Base-by-base conservation (phyloP, 1,284 basidiomycete genomes). In the Porogramme epimiltina region DNA sequence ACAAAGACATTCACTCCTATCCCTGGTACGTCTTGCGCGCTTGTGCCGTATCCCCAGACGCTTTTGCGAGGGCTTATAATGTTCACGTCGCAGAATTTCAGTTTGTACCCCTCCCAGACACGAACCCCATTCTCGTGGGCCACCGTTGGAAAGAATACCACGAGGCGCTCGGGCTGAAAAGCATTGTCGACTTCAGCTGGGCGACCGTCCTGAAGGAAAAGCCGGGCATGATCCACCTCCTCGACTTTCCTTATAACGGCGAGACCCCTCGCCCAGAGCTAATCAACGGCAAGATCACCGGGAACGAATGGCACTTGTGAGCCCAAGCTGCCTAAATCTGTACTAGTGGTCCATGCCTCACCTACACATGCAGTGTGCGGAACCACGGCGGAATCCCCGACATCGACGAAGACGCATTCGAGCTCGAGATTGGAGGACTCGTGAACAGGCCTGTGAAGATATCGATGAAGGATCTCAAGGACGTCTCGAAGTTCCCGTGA, bases 71-170 rank as follows among this genome's bases (percentile, higher is more conserved):
- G 34, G 33, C 5, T 36, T 39, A 53, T 41, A 34, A n/a, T n/a
- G n/a, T n/a, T n/a, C n/a, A n/a, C n/a, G n/a, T n/a, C n/a, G n/a
- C 19, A 76, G 77, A 81, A 53, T 81, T 81, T 55, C 79, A 81
- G 59, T 70, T 76, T 25, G 73, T 69, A 6, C 78, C 78, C 2
- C 69, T 81, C 6, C 79, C 78, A 1, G 67, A 73, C 25, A 79
- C 76, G n/a, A 82, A 81, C 52, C 79, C 79, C 0, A 67, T 81
- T 42, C 67, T 82, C 15, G 69, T 77, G 43, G 79, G 79, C 8
- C 63, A 76, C 55, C 75, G 80, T 20, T 82, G 79, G 78, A 81
- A 80, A 56, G 75, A 79, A 56, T 81, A 82, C 52, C 79, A 82
- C 56, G 71, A 74, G 46, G 76, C 72, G 0, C 70, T 82, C 44